A percentile compares a stretch with the other conserved stretches of the same genome.
These are phyloP conservation scores for Casaregolazyma lundiana DNA, from an alignment of 1,139 yeast genomes.

Conservation along the genomic window DNA sequence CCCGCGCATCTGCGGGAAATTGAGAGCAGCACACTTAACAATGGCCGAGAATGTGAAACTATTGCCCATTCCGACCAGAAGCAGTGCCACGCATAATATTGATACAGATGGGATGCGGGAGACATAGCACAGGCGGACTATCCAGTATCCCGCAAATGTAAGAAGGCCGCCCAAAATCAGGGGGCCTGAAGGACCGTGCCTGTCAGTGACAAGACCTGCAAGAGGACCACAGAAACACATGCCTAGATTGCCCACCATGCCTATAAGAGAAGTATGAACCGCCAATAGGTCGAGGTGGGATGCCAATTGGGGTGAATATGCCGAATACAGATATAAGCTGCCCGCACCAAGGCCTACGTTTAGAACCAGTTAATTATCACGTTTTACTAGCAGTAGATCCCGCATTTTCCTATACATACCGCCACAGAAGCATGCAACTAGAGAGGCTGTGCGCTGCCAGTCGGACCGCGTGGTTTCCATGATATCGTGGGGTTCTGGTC, in stretches of 20 bases:
- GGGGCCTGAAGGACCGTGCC: conserved; percentile 37
- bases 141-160: conserved; percentile 31
- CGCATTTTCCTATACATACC: conserved; percentile 18
- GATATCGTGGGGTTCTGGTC: neutral
- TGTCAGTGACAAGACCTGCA: conserved; percentile 58
- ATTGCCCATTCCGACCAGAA: conserved; percentile 36
- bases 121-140: conserved; percentile 26
- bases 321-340: conserved; percentile 57
- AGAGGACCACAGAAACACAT: conserved; percentile 57
- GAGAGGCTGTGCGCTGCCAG: neutral
- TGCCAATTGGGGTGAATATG: conserved; percentile 64
- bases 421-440: conserved; percentile 26
- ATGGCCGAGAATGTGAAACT: conserved; percentile 38
- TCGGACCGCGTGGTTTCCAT: neutral
- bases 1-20: conserved; percentile 37
- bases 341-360: conserved; percentile 46
- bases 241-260: conserved; percentile 57
- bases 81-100: conserved; percentile 29
- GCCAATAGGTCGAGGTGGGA: conserved; percentile 47
- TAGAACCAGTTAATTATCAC: neutral
- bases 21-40: conserved; percentile 41
- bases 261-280: conserved; percentile 52
- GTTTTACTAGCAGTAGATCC: neutral
- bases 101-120: conserved; percentile 22
- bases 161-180: conserved; percentile 29